phyloP scores from a whole-genome alignment of 495 filamentous ascomycete species.

The Penicillium pancosmium region DNA sequence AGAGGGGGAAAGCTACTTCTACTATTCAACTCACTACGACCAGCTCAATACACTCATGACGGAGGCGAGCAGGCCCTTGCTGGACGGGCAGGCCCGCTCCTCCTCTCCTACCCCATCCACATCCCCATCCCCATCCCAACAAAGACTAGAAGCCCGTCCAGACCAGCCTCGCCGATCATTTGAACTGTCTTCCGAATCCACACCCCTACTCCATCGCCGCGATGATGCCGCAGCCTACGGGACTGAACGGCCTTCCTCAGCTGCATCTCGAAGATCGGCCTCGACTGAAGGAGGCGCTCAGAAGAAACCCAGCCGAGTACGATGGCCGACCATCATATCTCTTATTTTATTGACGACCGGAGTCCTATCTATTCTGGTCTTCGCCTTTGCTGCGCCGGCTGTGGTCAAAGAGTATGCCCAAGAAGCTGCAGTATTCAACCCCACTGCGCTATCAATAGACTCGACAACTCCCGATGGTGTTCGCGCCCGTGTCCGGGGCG shows the following conservation, averaged over 20 bases:
- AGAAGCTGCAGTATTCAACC: constrained; percentile 77
- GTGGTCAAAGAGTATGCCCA: constrained; percentile 82
- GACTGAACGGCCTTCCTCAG: constrained; percentile 30
- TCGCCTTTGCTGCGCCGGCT: constrained; percentile 79
- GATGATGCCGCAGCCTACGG: constrained; percentile 42
- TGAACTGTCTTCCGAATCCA: constrained; percentile 45
- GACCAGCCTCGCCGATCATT: constrained; percentile 30
- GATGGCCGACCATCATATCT: constrained; percentile 62
- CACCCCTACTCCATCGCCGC: constrained; percentile 44
- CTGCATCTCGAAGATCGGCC: constrained; percentile 11
- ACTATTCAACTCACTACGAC: not conserved
- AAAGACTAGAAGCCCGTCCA: constrained; percentile 6
- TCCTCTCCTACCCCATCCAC: constrained; percentile 19
- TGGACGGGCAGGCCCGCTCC: constrained; percentile 28
- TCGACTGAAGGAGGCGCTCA: constrained; percentile 18
- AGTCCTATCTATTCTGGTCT: constrained; percentile 54
- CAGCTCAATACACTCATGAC: constrained; percentile 25
- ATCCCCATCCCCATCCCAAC: not conserved
- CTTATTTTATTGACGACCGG: constrained; percentile 49
- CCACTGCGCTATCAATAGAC: constrained; percentile 79
- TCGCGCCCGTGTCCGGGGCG: constrained; percentile 74
- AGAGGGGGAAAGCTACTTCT: not conserved
- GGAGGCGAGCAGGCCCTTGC: constrained; percentile 36
- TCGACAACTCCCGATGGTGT: constrained; percentile 79
- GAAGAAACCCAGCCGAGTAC: constrained; percentile 36